phyloP scores from a whole-genome alignment of 73 alveolate genomes.

The Paramecium pentaurelia region DNA sequence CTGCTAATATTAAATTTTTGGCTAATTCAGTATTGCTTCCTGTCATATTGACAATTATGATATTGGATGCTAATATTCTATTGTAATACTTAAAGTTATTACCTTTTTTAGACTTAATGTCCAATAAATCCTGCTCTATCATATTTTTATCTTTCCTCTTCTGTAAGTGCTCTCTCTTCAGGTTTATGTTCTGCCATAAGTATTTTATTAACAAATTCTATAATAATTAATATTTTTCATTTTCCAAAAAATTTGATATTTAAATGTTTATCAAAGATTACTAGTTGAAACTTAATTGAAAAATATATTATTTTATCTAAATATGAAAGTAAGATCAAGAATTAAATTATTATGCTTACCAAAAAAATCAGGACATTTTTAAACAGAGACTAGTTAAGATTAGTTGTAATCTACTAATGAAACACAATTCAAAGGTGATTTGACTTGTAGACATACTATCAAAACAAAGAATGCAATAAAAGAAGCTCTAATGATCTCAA shows the following conservation, averaged over 20 bases:
- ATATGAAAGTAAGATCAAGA: neutral
- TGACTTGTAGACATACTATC: neutral
- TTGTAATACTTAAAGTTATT: neutral
- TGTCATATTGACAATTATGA: conserved; percentile 1
- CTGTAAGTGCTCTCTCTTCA: neutral
- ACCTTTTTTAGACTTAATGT: neutral
- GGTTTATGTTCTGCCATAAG: neutral
- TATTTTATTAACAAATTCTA: neutral
- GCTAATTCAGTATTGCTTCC: conserved; percentile 59
- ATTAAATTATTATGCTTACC: neutral
- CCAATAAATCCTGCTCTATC: conserved; percentile 2
- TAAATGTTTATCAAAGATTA: neutral
- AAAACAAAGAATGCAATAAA: neutral
- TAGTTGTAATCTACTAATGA: neutral
- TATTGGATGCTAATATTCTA: conserved; percentile 47
- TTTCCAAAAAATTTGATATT: neutral
- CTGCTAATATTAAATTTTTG: conserved; percentile 48
- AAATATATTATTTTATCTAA: neutral
- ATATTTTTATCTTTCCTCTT: neutral
- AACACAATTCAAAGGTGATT: neutral
- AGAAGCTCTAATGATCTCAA: neutral
- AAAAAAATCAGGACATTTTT: neutral
- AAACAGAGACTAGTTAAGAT: neutral
- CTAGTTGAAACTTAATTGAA: neutral
- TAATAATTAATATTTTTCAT: neutral